Evolutionary conservation across 2,329 filamentous ascomycete species (phyloP), one percentile per base, ranked within the genome.

Genomic region (Knoxdaviesia capensis): DNA sequence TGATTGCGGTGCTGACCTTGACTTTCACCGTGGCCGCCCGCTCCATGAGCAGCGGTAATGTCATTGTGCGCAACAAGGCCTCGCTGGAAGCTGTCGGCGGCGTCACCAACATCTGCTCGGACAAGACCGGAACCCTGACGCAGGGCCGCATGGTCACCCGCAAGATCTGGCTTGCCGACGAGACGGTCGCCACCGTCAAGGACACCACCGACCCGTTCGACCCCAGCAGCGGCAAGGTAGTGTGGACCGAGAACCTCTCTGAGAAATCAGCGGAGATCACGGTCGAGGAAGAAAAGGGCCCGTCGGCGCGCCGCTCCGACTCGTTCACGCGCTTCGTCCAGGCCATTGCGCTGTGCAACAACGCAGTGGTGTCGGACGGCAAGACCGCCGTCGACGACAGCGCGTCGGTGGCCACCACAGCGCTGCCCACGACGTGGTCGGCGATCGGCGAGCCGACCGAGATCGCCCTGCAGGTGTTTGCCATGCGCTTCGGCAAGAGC

Each of bases 391-490:
- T 30, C 33, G 45, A 44, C 31, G 45, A 34, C 6, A 43, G 39
- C 36, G 40, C 34, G 10, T 46, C 42, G 28, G 30, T 44, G 33
- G 41, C 43, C 31, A 45, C 43, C 9, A 41, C 38, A 35, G 41
- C 40, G 10, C 43, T 48, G 3, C 44, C 45, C 8, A 59, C 31
- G 53, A 54, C 61, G 2, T 83, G 78, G 78, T 68, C 74, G 50
- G 74, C 75, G 1, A 73, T 72, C 8, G 79, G 77, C 8, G 77
- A 82, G 51, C 77, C 78, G 0, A 85, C 80, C 1, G 80, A 86
- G 52, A 78, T 85, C 49, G 80, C 81, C 1, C 68, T 86, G 5
- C 79, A 84, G 49, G 77, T 86, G 6, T 80, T 86, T 49, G 70
- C 80, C 2, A 71, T 76, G 49, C 74, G 80, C 35, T 83, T 85